A percentile compares a stretch with the other conserved stretches of the same genome.
Evolutionary conservation across 2,329 filamentous ascomycete genomes (phyloP).

Genomic region (Uncinocarpus reesii): DNA sequence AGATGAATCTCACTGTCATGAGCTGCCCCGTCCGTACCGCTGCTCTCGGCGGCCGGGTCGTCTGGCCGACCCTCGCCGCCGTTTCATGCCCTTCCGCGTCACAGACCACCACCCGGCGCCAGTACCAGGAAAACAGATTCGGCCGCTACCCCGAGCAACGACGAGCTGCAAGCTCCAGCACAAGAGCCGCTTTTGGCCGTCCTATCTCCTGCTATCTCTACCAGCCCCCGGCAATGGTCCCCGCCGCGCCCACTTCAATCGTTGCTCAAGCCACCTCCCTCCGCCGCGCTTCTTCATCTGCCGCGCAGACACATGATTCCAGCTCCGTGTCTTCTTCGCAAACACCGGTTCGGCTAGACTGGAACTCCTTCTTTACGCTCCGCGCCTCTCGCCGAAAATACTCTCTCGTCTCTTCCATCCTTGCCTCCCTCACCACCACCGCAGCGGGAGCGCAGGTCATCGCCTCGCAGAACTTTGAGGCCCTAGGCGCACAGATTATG

Average conservation of each 20-base stretch:
- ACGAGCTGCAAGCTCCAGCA: conserved; percentile 2
- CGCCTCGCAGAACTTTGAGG: conserved; percentile 60
- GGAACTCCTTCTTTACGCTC: conserved; percentile 88
- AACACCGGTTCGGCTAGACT: conserved; percentile 48
- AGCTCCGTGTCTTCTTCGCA: conserved; percentile 1
- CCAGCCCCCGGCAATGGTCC: not conserved
- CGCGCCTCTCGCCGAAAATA: conserved; percentile 75
- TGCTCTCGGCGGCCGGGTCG: conserved; percentile 24
- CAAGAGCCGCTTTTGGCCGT: conserved; percentile 1
- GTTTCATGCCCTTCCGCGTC: conserved; percentile 16
- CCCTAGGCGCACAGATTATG: conserved; percentile 53
- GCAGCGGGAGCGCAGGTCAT: conserved; percentile 46
- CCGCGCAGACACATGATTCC: conserved; percentile 2
- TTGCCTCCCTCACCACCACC: conserved; percentile 54
- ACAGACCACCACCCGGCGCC: conserved; percentile 1
- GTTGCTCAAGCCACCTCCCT: not conserved
- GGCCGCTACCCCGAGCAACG: not conserved
- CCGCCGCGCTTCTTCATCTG: conserved; percentile 2
- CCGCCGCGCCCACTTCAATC: not conserved
- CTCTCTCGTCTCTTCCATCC: conserved; percentile 66
- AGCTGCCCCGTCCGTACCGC: conserved; percentile 28
- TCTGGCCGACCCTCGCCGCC: conserved; percentile 19
- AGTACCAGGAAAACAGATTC: not conserved
- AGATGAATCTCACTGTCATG: conserved; percentile 16
- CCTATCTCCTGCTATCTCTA: not conserved